These are phyloP conservation scores for Candida sonorensis DNA, from an alignment of 805 yeast genomes.

Conservation along the genomic window DNA sequence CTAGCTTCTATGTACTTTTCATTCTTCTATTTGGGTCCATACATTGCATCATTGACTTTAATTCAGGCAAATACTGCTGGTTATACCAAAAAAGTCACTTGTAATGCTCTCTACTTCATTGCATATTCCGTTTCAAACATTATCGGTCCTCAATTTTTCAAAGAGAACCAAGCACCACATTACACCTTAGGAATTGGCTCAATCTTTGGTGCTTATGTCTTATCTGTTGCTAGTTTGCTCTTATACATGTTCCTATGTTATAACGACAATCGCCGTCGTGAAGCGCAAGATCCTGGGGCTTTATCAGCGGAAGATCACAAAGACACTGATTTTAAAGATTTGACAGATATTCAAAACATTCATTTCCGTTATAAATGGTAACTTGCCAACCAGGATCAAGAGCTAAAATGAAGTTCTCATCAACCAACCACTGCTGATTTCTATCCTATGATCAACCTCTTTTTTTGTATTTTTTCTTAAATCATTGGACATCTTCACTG, in stretches of 20 bases:
- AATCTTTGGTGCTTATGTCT: slow-evolving; percentile 29
- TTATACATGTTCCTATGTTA: slow-evolving; percentile 22
- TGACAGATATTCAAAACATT: slow-evolving; percentile 48
- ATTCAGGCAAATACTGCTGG: slow-evolving; percentile 57
- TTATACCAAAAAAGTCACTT: slow-evolving; percentile 61
- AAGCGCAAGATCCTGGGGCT: slow-evolving; percentile 18
- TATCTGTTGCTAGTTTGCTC: slow-evolving; percentile 22
- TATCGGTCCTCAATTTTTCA: slow-evolving; percentile 70
- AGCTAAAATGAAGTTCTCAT: no score
- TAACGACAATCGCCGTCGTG: slow-evolving; percentile 15
- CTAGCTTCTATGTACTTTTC: slow-evolving; percentile 17
- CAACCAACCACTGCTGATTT: no score
- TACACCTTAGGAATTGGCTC: slow-evolving; percentile 48
- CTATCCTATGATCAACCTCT: no score
- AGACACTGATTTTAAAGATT: slow-evolving; percentile 42
- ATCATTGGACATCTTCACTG: no score
- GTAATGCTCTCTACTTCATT: slow-evolving; percentile 51
- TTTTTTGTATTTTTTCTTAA: no score
- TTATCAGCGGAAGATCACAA: slow-evolving; percentile 20
- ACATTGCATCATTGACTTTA: slow-evolving; percentile 26
- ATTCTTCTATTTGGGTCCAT: slow-evolving; percentile 23
- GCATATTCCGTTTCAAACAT: slow-evolving; percentile 65
- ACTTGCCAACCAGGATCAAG: no score
- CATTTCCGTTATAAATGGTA: slow-evolving; percentile 40
- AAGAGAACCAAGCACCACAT: slow-evolving; percentile 46